phyloP scores from a whole-genome alignment of 805 yeast species.

The Lachancea dasiensis region DNA sequence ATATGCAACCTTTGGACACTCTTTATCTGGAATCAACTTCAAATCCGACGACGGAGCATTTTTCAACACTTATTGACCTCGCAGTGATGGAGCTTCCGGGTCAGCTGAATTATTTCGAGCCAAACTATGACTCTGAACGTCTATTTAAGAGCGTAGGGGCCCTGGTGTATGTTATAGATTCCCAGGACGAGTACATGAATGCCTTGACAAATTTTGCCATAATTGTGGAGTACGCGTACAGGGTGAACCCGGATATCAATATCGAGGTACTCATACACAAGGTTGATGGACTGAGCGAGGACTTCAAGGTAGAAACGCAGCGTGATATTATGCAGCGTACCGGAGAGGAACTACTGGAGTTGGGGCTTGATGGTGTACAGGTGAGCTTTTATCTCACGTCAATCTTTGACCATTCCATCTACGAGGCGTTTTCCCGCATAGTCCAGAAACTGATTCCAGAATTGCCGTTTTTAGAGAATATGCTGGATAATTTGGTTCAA shows the following conservation, averaged over 20 bases:
- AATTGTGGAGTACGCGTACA: constrained; percentile 82
- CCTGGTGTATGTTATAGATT: constrained; percentile 87
- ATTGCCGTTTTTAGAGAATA: constrained; percentile 77
- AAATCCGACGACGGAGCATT: constrained; percentile 79
- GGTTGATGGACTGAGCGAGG: constrained; percentile 92
- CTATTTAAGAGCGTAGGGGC: constrained; percentile 82
- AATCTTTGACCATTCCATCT: constrained; percentile 91
- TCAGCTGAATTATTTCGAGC: constrained; percentile 83
- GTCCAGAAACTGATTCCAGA: constrained; percentile 89
- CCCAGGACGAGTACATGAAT: constrained; percentile 90
- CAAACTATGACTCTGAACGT: constrained; percentile 70
- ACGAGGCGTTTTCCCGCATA: constrained; percentile 90
- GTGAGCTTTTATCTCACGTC: constrained; percentile 88
- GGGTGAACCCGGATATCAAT: constrained; percentile 76
- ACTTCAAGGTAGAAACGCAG: constrained; percentile 88
- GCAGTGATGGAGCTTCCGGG: constrained; percentile 95
- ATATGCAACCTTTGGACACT: constrained; percentile 94
- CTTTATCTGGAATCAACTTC: constrained; percentile 85
- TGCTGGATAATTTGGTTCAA: constrained; percentile 82
- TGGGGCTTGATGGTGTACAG: constrained; percentile 87
- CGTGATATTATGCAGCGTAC: constrained; percentile 95
- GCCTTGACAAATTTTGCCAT: constrained; percentile 84
- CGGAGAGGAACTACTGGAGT: constrained; percentile 84
- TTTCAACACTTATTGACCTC: constrained; percentile 76
- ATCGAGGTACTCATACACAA: constrained; percentile 93